These are phyloP conservation scores for Harrya chromipes DNA, from an alignment of 768 basidiomycete genomes.

Conservation along the genomic window DNA sequence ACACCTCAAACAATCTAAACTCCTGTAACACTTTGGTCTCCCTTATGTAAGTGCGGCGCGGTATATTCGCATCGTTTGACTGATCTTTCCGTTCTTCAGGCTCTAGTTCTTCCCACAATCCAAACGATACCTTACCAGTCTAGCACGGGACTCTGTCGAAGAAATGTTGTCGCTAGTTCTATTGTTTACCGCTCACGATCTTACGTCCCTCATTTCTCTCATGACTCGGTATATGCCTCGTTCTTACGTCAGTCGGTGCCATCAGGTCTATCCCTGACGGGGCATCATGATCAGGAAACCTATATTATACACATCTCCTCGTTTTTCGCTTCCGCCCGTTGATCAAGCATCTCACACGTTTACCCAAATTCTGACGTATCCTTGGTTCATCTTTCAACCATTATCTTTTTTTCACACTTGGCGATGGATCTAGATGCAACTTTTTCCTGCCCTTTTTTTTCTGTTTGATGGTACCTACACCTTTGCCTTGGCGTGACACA, in stretches of 20 bases:
- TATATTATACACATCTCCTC: no score
- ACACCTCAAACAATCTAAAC: conserved; percentile 69
- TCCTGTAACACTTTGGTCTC: conserved; percentile 41
- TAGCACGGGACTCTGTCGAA: conserved; percentile 11
- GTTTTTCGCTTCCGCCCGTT: not conserved
- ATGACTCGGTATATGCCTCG: conserved; percentile 2
- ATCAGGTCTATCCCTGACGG: not conserved
- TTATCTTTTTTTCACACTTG: not conserved
- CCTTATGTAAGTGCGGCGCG: not conserved
- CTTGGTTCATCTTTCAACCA: conserved; percentile 3
- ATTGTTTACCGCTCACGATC: conserved; percentile 4
- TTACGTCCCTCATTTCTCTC: conserved; percentile 3
- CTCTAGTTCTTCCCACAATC: conserved; percentile 1
- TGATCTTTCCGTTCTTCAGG: conserved; percentile 5
- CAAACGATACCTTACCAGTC: conserved; percentile 4
- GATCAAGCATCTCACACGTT: no score
- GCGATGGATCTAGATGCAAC: conserved; percentile 15
- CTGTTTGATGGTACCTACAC: not conserved
- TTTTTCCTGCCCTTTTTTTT: no score
- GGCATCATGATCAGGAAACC: no score
- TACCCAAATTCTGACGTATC: no score
- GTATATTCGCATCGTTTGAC: not conserved
- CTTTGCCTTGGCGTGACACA: no score
- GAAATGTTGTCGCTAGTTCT: conserved; percentile 11
- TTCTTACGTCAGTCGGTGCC: not conserved